phyloP scores from a whole-genome alignment of 164 flowering plant species.

The Magnolia sinica region DNA sequence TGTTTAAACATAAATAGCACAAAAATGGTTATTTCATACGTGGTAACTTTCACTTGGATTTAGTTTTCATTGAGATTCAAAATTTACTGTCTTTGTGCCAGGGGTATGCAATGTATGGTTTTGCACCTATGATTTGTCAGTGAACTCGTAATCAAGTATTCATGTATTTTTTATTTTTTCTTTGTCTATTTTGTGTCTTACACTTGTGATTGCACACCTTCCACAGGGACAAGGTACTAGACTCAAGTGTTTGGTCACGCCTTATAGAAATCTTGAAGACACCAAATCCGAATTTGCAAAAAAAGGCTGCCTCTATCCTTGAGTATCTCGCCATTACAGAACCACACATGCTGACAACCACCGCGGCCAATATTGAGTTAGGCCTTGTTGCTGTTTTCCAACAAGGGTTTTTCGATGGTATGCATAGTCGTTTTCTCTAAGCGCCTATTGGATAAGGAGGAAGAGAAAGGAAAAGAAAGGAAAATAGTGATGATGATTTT shows the following conservation, averaged over 20 bases:
- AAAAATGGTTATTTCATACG: no score
- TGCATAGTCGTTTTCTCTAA: not conserved
- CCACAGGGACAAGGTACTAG: slow-evolving; percentile 40
- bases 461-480: no score
- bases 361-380: slow-evolving; percentile 47
- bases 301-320: slow-evolving; percentile 69
- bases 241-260: slow-evolving; percentile 39
- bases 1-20: no score
- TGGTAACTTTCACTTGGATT: no score
- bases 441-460: no score
- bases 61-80: no score
- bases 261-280: slow-evolving; percentile 57
- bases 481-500: no score
- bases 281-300: slow-evolving; percentile 51
- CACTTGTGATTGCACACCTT: not conserved
- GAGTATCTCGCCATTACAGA: slow-evolving; percentile 48
- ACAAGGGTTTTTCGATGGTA: slow-evolving; percentile 47
- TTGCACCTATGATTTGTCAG: not conserved
- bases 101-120: not conserved
- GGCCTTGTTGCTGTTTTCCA: slow-evolving; percentile 52
- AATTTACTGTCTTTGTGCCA: not conserved
- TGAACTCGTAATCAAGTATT: not conserved
- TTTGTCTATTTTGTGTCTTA: not conserved
- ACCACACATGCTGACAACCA: slow-evolving; percentile 34
- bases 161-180: not conserved